Evolutionary conservation across 306 rosid genomes (phyloP), one percentile per base, ranked within the genome.

Genomic region (Quercus gilva): DNA sequence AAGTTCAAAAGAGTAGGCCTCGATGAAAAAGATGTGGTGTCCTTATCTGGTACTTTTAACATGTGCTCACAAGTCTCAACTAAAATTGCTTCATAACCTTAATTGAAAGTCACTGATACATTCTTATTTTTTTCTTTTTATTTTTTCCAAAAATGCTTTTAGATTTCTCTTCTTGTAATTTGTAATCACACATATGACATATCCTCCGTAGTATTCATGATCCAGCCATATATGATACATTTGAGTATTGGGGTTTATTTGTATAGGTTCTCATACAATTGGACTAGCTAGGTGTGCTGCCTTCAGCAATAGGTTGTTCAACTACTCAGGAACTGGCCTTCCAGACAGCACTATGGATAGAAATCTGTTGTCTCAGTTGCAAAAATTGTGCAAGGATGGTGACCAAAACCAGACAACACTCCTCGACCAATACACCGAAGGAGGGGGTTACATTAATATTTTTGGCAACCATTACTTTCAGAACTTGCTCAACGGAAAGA

Each of bases 401-500:
- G 97, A 91, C 74, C 93, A 92, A 68, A 92, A 81, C 85, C 57
- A 55, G 21, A 88, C 87, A 14, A 76, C 91, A 0, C 81, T 33
- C 1, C 84, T 94, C 5, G 98, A 94, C 49, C 76, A 91, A 21
- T 89, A 87, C 86, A 92, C 98, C 0, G 53, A 49, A 49, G 15
- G 4, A 10, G 1, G 1, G 53, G 53, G 53, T 49, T 49, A 0
- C 15, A 5, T 71, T 0, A 96, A 92, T 79, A 20, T 91, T 23
- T 94, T 91, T 51, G 98, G 91, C 86, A 94, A 87, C 72, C 92
- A 89, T 76, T 94, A 91, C 85, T 92, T 77, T 71, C 82, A 87
- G 72, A 94, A 94, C 82, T 78, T 94, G 82, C 84, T 86, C 2
- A 79, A 2, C 0, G 88, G 84, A 45, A 90, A 88, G 69, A 96